Base-by-base conservation (phyloP, 2,329 filamentous ascomycete genomes). In the Penicillium occitanis region DNA sequence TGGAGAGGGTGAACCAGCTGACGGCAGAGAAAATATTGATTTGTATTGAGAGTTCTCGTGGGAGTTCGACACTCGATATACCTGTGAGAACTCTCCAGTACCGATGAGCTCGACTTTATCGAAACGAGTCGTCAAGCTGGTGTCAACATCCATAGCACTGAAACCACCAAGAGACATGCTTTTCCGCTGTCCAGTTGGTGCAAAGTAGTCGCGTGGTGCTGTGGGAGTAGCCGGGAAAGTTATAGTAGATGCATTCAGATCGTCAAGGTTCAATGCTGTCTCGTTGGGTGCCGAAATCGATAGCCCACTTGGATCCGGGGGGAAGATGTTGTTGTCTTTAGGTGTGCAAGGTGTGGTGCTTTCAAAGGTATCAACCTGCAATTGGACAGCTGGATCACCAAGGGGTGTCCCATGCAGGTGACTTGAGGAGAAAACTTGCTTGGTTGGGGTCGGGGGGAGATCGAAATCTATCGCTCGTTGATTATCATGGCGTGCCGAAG, bases 381-480 rank as follows among this genome's bases (percentile, higher is more conserved):
- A 87, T 77, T 85, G 90, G 68, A 87, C 89, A 87, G 83, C 76
- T 19, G 50, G 42, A 11, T 61, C 51, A 17, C 60, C 48, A 19
- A 51, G 30, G 35, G 64, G 60, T 33, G 40, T 60, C 22, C 50
- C 66, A 25, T 60, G 37, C 3, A 63, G n/a, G 6, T 62, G 55
- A 33, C 46, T 48, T 2, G 57, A 6, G 19, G 64, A 30, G 42
- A 63, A 48, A 55, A 74, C 69, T 68, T 78, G 77, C 78, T 97
- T 98, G 0, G 95, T 98, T 0, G 95, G 95, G 1, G 95, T 99
- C 0, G 94, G 93, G n/a, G 94, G 93, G 66, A 94, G 83, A 60
- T 97, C 93, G 46, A 81, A 84, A 66, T 93, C 91, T 19, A 80
- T 82, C 63, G 84, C 83, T 5, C 80, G 77, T 71, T 89, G 87